These are phyloP conservation scores for Akanthomyces uredinophilus DNA, from an alignment of 2,329 filamentous ascomycete genomes.

Conservation along the genomic window DNA sequence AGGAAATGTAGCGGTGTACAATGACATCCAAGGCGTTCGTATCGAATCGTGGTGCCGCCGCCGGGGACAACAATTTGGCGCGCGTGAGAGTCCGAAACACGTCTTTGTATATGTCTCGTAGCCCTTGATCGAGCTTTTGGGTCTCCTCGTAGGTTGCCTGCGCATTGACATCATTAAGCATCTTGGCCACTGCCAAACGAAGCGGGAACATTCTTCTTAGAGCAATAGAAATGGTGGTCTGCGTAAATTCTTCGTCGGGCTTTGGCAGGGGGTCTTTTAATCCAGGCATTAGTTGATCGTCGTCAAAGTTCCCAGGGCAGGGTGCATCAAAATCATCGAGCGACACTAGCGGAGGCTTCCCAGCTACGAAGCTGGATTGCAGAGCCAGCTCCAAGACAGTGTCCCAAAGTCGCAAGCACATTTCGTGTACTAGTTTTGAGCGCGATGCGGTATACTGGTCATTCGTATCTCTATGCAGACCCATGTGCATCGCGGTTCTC, in stretches of 20 bases:
- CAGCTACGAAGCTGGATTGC: slow-evolving; percentile 40
- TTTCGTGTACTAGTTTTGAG: slow-evolving; percentile 34
- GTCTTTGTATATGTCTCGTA: slow-evolving; percentile 38
- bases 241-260: slow-evolving; percentile 32
- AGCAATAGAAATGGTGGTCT: slow-evolving; percentile 35
- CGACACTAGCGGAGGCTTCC: slow-evolving; percentile 40
- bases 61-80: slow-evolving; percentile 21
- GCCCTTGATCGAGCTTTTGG: slow-evolving; percentile 36
- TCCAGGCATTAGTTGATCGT: slow-evolving; percentile 37
- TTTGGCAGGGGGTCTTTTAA: slow-evolving; percentile 25
- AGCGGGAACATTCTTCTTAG: slow-evolving; percentile 37
- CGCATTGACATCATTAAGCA: slow-evolving; percentile 38
- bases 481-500: slow-evolving; percentile 44
- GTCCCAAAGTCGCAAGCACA: slow-evolving; percentile 47
- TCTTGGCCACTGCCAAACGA: slow-evolving; percentile 37
- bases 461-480: slow-evolving; percentile 44
- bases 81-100: slow-evolving; percentile 29
- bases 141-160: slow-evolving; percentile 38
- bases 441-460: slow-evolving; percentile 32
- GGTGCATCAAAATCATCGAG: slow-evolving; percentile 43
- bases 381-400: slow-evolving; percentile 45
- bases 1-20: slow-evolving; percentile 48
- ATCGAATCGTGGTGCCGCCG: slow-evolving; percentile 32
- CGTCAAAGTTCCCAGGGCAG: slow-evolving; percentile 44
- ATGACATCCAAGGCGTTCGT: slow-evolving; percentile 43